Percentiles rank a stretch among this genome's conserved stretches.
Conservation (phyloP, 2,329 filamentous ascomycete genomes). For the Leptographium procerum region DNA sequence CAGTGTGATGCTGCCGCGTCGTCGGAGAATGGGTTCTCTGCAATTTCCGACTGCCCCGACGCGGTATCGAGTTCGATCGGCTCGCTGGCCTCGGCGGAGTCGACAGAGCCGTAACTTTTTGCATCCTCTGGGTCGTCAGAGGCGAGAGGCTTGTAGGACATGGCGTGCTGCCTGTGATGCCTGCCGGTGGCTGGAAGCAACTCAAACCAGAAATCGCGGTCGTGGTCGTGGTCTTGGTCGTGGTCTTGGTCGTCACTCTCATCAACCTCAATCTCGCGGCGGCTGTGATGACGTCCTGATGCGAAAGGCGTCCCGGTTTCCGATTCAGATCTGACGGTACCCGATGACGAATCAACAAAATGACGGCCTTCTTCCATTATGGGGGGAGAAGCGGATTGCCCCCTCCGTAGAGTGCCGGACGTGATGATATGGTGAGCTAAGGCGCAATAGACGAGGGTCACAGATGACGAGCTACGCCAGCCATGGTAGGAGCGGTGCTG, state of each 20-base stretch:
- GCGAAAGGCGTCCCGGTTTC: too few species aligned
- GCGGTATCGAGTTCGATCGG: background rate
- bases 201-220: background rate
- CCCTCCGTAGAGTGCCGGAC: too few species aligned
- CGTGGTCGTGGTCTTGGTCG: too few species aligned
- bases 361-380: too few species aligned
- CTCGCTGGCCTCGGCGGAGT: background rate
- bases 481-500: background rate
- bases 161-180: too few species aligned
- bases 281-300: background rate
- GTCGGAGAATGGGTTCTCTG: constrained; percentile 1
- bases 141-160: background rate
- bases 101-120: constrained; percentile 2
- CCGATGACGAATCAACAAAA: too few species aligned
- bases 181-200: background rate
- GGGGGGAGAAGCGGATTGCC: too few species aligned
- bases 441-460: too few species aligned
- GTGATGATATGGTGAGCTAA: too few species aligned
- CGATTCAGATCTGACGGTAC: too few species aligned
- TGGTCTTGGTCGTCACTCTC: too few species aligned
- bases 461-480: too few species aligned
- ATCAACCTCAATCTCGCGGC: background rate
- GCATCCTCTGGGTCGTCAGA: constrained; percentile 1
- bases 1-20: background rate
- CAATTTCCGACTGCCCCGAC: background rate